Percentiles rank a stretch among this genome's conserved stretches.
phyloP scores from a whole-genome alignment of 2,329 filamentous ascomycete species.

The Xylariaceae sp. region DNA sequence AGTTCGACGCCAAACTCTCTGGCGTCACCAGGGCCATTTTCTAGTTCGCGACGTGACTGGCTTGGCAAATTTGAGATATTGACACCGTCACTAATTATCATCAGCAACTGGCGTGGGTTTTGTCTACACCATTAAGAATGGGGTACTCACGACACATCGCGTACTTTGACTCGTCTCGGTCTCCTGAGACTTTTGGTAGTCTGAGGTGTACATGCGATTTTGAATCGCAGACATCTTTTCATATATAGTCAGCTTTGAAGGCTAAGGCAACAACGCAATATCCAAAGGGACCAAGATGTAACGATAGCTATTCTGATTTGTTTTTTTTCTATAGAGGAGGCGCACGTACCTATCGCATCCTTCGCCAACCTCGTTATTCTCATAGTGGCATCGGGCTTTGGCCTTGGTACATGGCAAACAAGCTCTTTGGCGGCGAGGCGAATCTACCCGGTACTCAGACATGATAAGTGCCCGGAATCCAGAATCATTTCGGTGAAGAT shows the following conservation, averaged over 20 bases:
- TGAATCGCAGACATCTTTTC: slow-evolving; percentile 25
- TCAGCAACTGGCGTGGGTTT: not conserved
- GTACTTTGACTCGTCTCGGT: slow-evolving; percentile 28
- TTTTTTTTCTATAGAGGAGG: not conserved
- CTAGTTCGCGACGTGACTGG: not conserved
- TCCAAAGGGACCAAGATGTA: not conserved
- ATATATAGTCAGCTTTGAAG: not conserved
- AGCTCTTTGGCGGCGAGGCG: slow-evolving; percentile 27
- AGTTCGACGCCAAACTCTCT: not conserved
- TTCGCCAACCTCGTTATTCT: slow-evolving; percentile 20
- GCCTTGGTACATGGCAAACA: slow-evolving; percentile 29
- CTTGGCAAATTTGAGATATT: not conserved
- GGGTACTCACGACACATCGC: slow-evolving; percentile 18
- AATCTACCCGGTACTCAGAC: slow-evolving; percentile 10
- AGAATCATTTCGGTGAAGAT: not conserved
- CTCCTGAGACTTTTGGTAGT: slow-evolving; percentile 28
- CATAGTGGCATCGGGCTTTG: slow-evolving; percentile 29
- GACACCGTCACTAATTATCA: not conserved
- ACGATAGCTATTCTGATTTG: not conserved
- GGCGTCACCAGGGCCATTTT: not conserved
- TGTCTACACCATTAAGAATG: not conserved
- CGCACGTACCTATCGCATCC: slow-evolving; percentile 26
- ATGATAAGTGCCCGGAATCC: not conserved
- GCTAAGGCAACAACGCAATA: not conserved
- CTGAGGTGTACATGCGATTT: slow-evolving; percentile 25